phyloP scores from a whole-genome alignment of 73 alveolate genomes.

The Paramecium sexaurelia region DNA sequence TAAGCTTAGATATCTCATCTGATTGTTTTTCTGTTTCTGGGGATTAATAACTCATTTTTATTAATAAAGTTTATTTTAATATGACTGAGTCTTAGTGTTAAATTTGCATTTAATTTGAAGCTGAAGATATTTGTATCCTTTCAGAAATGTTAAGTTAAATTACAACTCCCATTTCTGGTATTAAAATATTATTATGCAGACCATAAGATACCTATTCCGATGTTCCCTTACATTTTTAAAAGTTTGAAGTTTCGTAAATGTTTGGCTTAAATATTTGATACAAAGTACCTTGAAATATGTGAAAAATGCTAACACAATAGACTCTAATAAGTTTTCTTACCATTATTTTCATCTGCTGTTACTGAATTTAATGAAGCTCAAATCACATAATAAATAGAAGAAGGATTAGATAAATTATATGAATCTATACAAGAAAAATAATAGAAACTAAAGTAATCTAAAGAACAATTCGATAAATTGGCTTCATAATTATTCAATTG shows the following conservation, averaged over 20 bases:
- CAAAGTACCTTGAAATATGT: conserved; percentile 49
- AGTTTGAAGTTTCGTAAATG: conserved; percentile 22
- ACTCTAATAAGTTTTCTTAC: not conserved
- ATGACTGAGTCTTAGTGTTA: conserved; percentile 51
- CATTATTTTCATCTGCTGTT: not conserved
- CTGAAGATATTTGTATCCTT: conserved; percentile 46
- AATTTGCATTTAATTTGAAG: conserved; percentile 31
- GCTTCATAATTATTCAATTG: conserved; percentile 13
- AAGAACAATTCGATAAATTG: conserved; percentile 37
- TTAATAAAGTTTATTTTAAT: conserved; percentile 29
- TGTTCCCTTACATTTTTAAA: conserved; percentile 23
- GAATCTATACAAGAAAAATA: conserved; percentile 17
- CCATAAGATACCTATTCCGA: not conserved
- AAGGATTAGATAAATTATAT: conserved; percentile 30
- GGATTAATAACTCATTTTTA: conserved; percentile 22
- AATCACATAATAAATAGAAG: not conserved
- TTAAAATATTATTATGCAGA: not conserved
- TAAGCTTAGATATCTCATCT: not conserved
- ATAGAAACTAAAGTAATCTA: not conserved
- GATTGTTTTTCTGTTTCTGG: conserved; percentile 14
- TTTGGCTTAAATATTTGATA: conserved; percentile 30
- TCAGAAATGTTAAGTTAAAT: not conserved
- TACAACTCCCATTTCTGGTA: not conserved
- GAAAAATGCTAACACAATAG: conserved; percentile 35
- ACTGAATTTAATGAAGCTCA: conserved; percentile 3